Evolutionary conservation across 306 rosid genomes (phyloP).

Genomic region (Prunus campanulata): DNA sequence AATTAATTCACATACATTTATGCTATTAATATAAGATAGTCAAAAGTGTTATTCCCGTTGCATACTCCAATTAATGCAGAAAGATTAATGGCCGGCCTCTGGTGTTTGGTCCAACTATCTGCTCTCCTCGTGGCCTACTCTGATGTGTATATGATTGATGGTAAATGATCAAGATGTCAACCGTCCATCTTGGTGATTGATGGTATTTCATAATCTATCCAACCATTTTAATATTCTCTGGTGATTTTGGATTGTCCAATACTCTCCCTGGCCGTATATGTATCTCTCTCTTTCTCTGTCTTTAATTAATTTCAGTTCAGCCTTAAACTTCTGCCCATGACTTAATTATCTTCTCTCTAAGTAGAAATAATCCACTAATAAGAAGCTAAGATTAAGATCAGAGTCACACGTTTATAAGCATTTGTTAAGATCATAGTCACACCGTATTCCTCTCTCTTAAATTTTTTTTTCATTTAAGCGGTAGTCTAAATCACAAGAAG

Average conservation of each 20-base stretch:
- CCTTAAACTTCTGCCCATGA: background rate
- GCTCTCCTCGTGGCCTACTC: too few species aligned
- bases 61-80: too few species aligned
- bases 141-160: slow-evolving; percentile 2
- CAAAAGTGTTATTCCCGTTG: rapidly evolving
- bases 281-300: background rate
- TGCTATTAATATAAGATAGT: rapidly evolving
- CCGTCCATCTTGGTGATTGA: slow-evolving; percentile 37
- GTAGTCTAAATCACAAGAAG: rapidly evolving
- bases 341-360: too few species aligned
- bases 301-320: background rate
- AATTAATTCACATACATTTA: rapidly evolving
- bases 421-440: too few species aligned
- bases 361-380: too few species aligned
- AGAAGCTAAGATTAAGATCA: too few species aligned
- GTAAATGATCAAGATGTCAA: slow-evolving; percentile 24
- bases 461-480: too few species aligned
- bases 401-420: too few species aligned
- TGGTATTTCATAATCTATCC: background rate
- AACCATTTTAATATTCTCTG: background rate
- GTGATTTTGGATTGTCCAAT: background rate
- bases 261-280: background rate
- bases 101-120: too few species aligned
- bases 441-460: too few species aligned
- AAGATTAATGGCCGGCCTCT: too few species aligned